These are phyloP conservation scores for Colletotrichum sp. DNA, from an alignment of 2,329 filamentous ascomycete species.

Conservation along the genomic window DNA sequence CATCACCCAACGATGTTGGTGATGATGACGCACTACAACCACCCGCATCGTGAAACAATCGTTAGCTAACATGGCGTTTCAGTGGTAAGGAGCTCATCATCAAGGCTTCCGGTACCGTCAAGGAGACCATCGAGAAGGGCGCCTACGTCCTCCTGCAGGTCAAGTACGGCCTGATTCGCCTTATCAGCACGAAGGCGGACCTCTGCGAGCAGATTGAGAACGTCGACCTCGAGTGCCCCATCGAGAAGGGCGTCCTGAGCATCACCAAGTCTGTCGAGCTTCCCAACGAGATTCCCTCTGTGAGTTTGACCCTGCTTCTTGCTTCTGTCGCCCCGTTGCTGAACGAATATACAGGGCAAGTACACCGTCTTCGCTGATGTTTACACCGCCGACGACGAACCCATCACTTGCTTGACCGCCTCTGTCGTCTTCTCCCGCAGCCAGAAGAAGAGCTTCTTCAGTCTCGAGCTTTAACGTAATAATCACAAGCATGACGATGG, in stretches of 20 bases:
- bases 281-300: constrained; percentile 86
- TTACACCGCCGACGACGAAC: constrained; percentile 71
- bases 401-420: constrained; percentile 87
- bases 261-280: constrained; percentile 85
- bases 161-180: constrained; percentile 91
- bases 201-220: constrained; percentile 90
- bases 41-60: constrained; percentile 6
- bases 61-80: neutral
- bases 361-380: constrained; percentile 92
- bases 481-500: neutral
- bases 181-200: constrained; percentile 81
- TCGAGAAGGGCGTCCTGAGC: constrained; percentile 77
- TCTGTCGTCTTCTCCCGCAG: constrained; percentile 64
- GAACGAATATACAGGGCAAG: constrained; percentile 66
- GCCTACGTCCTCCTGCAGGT: constrained; percentile 84
- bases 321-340: constrained; percentile 12
- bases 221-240: constrained; percentile 87
- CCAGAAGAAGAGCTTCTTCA: constrained; percentile 39
- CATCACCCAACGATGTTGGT: neutral
- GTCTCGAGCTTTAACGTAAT: constrained; percentile 42
- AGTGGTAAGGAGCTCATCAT: constrained; percentile 84
- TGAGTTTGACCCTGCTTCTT: constrained; percentile 52
- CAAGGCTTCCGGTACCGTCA: constrained; percentile 77
- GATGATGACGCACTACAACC: neutral
- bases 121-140: constrained; percentile 74